Conservation (phyloP, 805 yeast species). For the Yueomyces sinensis region DNA sequence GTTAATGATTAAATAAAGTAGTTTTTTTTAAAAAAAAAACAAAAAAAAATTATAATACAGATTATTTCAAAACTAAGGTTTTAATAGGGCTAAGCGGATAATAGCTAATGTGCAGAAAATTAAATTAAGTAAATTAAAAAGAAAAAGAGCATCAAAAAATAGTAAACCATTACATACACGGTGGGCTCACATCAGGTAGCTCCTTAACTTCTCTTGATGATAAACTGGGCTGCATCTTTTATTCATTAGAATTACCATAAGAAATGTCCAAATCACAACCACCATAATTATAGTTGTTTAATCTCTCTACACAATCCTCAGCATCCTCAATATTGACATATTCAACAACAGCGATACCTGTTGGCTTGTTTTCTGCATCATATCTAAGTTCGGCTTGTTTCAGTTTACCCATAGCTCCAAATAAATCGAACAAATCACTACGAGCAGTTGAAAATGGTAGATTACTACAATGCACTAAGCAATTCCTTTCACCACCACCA, state of each 20-base stretch:
- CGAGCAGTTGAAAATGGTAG: conserved; percentile 84
- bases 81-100: no score
- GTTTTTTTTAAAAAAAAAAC: no score
- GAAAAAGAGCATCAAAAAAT: no score
- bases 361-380: conserved; percentile 47
- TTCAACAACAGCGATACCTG: conserved; percentile 79
- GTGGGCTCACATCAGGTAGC: no score
- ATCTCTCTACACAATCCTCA: conserved; percentile 56
- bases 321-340: conserved; percentile 58
- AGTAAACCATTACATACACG: no score
- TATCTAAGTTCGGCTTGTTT: conserved; percentile 63
- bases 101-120: no score
- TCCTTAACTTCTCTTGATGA: no score
- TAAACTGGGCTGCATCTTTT: background rate
- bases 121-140: no score
- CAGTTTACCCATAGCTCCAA: conserved; percentile 72
- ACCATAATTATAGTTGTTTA: conserved; percentile 76
- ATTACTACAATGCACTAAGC: conserved; percentile 55
- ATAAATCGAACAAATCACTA: conserved; percentile 71
- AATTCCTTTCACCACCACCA: conserved; percentile 49
- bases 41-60: no score
- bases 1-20: no score
- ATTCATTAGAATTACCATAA: conserved; percentile 36
- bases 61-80: no score
- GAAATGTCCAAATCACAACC: conserved; percentile 58